Evolutionary conservation across 2,329 filamentous ascomycete species (phyloP).

Genomic region (Emydomyces testavorans): DNA sequence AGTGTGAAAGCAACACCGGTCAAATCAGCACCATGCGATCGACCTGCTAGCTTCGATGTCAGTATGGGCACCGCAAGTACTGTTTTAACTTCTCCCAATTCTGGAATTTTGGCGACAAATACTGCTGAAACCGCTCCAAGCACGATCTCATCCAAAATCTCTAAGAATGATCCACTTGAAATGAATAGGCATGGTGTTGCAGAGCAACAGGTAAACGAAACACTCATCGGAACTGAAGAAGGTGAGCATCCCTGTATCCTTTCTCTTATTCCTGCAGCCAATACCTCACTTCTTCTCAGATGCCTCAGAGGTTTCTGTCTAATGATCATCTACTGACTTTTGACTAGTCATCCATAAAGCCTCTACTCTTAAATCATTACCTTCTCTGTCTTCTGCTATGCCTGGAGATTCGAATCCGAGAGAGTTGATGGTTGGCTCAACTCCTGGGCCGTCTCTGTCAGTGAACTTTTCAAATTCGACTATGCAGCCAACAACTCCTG

Average conservation of each 20-base stretch:
- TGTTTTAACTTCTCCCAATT: not conserved
- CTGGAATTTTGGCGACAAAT: not conserved
- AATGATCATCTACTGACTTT: not conserved
- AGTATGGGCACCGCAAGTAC: conserved; percentile 1
- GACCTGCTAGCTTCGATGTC: not conserved
- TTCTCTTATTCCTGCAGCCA: not conserved
- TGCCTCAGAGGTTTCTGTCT: not conserved
- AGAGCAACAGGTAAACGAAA: not conserved
- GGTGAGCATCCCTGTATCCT: not conserved
- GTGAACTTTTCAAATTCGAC: conserved; percentile 2
- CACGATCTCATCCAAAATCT: not conserved
- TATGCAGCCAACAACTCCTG: not conserved
- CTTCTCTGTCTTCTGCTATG: not conserved
- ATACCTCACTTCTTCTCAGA: not conserved
- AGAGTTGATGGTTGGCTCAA: not conserved
- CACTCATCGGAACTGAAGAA: not conserved
- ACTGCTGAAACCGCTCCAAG: not conserved
- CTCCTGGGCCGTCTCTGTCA: not conserved
- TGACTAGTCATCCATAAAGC: not conserved
- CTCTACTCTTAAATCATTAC: not conserved
- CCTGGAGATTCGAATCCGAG: not conserved
- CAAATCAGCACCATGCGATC: not conserved
- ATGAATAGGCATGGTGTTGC: not conserved
- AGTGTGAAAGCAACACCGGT: not conserved
- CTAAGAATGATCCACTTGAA: not conserved